Base-by-base conservation (phyloP, 2,329 filamentous ascomycete species). In the Cladosporium sp. region DNA sequence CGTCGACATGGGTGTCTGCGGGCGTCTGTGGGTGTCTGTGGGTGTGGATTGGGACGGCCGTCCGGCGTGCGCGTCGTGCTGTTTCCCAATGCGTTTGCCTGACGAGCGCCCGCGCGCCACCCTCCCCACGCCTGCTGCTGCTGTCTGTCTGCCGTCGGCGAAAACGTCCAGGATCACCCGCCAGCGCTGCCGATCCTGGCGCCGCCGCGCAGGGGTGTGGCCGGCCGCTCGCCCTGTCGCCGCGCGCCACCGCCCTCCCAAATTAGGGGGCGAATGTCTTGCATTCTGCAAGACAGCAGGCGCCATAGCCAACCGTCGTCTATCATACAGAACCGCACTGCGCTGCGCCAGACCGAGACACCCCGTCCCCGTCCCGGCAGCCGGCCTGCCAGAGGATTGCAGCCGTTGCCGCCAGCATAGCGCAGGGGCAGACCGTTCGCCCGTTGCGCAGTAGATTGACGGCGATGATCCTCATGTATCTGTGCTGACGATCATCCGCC, bases 401-500 rank as follows among this genome's bases (percentile, higher is more conserved):
- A 43, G 38, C 46, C 46, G 46, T 49, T 49, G 46, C 46, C 13
- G 14, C 10, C 32, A 43, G 37, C 37, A 19, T 49, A 35, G 46
- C 48, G 48, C 48, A 50, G 48, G 48, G 48, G 48, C 48, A 43
- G 48, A 28, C 22, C 48, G 48, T 50, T 50, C 48, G 40, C 40
- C 46, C 48, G 48, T 50, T 50, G 46, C 31, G 16, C 32, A 4
- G 31, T 50, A 32, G 43, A 33, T 43, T 50, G 48, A 79, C 52
- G 43, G 42, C 53, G 49, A 55, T 35, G 53, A 52, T 52, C 48
- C 53, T 52, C 37, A 46, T 69, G 69, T 31, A 40, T 67, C 67
- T 10, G 69, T 35, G 33, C 45, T 48, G 45, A 48, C 33, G 44
- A 49, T 68, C 4, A 65, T 69, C 22, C 69, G 69, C 14, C 22